phyloP scores from a whole-genome alignment of 2,329 filamentous ascomycete genomes.

The Neobulgaria alba region DNA sequence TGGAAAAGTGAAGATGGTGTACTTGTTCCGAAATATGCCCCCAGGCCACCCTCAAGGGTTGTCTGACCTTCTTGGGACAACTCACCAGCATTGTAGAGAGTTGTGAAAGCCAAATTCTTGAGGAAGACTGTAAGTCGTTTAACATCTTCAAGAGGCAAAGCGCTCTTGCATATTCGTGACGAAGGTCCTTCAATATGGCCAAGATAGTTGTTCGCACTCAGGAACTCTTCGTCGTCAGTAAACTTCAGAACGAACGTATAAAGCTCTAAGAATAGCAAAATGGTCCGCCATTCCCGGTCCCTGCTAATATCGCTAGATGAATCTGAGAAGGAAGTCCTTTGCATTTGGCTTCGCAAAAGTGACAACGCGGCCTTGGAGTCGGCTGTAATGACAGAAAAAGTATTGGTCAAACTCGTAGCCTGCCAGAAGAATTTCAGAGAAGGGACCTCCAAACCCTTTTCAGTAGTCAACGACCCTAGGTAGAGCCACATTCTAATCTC shows the following conservation, averaged over 20 bases:
- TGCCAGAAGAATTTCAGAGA: conserved; percentile 83
- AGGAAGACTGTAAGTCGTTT: conserved; percentile 71
- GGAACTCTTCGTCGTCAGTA: conserved; percentile 95
- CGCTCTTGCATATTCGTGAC: conserved; percentile 50
- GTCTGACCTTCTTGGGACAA: conserved; percentile 37
- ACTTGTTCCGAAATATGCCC: conserved; percentile 35
- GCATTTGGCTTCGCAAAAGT: conserved; percentile 31
- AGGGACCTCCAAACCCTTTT: conserved; percentile 39
- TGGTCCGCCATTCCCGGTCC: conserved; percentile 68
- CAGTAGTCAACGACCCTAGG: conserved; percentile 44
- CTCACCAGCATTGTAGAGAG: conserved; percentile 76
- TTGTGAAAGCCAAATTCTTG: conserved; percentile 81
- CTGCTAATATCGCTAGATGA: conserved; percentile 12
- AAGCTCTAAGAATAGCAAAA: conserved; percentile 85
- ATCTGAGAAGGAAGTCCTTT: conserved; percentile 4
- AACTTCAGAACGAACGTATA: conserved; percentile 89
- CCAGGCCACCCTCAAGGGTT: conserved; percentile 34
- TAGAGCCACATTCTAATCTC: conserved; percentile 95
- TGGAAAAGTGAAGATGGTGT: conserved; percentile 14
- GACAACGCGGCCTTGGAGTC: conserved; percentile 50
- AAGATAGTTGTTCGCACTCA: conserved; percentile 44
- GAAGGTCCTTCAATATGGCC: conserved; percentile 32
- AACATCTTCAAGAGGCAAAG: conserved; percentile 63
- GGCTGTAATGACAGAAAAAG: conserved; percentile 47
- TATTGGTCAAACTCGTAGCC: conserved; percentile 45